phyloP scores from a whole-genome alignment of 768 basidiomycete species.

The Sistotremastrum suecicum region DNA sequence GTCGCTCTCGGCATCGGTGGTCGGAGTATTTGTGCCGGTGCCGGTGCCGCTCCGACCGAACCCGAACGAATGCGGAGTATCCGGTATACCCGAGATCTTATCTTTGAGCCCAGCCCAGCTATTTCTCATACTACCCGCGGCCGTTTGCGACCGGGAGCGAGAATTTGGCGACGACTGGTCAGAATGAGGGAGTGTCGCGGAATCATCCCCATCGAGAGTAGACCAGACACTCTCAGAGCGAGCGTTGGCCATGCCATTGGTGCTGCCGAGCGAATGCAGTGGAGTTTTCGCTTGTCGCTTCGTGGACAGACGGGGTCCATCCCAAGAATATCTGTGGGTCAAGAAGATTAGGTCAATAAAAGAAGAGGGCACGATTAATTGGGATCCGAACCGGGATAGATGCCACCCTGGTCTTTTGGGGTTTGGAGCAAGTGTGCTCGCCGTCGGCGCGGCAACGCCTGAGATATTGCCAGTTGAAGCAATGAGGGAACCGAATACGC shows the following conservation, averaged over 20 bases:
- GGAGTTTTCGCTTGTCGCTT: neutral
- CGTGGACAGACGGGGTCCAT: neutral
- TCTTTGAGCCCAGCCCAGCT: conserved; percentile 11
- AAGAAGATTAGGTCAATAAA: conserved; percentile 1
- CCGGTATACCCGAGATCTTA: neutral
- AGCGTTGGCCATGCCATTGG: conserved; percentile 4
- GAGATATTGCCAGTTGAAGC: conserved; percentile 52
- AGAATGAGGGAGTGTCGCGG: no score
- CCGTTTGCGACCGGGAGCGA: neutral
- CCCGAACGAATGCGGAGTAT: conserved; percentile 15
- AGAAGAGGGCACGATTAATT: neutral
- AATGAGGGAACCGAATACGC: conserved; percentile 60
- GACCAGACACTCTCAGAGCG: neutral
- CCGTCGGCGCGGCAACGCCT: conserved; percentile 42
- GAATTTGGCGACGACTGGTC: no score
- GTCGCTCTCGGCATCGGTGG: conserved; percentile 12
- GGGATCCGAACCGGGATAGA: conserved; percentile 36
- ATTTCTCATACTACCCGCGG: conserved; percentile 4
- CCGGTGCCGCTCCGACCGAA: conserved; percentile 13
- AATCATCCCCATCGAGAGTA: neutral
- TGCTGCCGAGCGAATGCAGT: conserved; percentile 16
- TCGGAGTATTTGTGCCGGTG: conserved; percentile 8
- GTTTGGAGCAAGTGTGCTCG: conserved; percentile 39
- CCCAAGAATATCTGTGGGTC: neutral
- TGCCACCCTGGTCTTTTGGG: conserved; percentile 50